Base-by-base conservation (phyloP, 1,139 yeast genomes). In the Hanseniaspora sp. region DNA sequence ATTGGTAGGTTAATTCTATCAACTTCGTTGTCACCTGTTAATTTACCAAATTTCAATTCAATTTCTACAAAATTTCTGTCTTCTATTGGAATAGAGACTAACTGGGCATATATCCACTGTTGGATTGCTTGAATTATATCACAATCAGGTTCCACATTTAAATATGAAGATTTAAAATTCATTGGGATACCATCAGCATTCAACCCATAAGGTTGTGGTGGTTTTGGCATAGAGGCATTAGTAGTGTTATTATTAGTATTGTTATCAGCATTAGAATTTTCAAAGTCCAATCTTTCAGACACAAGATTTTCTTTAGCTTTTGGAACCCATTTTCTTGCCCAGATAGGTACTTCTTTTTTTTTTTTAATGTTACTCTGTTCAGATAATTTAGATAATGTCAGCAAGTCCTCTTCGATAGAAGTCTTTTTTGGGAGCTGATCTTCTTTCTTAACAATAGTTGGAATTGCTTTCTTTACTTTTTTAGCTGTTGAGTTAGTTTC, bases 61-160 rank as follows among this genome's bases (percentile, higher is more conserved):
- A 88, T 71, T 69, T 88, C 96, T 23, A 87, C 75, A 62, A 73
- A 74, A 56, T 77, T 75, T 42, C 86, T 73, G 59, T 79, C 77
- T 31, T 75, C 77, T 13, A 77, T 79, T 18, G 77, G 78, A 48
- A 86, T 74, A 40, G 83, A 82, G 46, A 75, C 74, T 55, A 87
- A 74, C 59, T 85, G 83, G 33, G 95, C 90, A 72, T 83, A 88
- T 6, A 88, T 75, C 96, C 96, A 88, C 61, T 84, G 87, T 15
- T 95, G 86, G 7, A 88, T 80, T 42, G 86, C 79, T 62, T 92
- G 77, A 4, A 92, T 84, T 53, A 86, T 73, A 61, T 87, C 92
- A 60, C 86, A 87, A 52, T 86, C 83, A 0, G 96, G 96, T 31
- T 83, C 78, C 1, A 81, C 73, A 11, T 87, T 87, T 1, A 87